Conservation (phyloP, 148 eudicot genomes). For the Chenopodium suecicum region DNA sequence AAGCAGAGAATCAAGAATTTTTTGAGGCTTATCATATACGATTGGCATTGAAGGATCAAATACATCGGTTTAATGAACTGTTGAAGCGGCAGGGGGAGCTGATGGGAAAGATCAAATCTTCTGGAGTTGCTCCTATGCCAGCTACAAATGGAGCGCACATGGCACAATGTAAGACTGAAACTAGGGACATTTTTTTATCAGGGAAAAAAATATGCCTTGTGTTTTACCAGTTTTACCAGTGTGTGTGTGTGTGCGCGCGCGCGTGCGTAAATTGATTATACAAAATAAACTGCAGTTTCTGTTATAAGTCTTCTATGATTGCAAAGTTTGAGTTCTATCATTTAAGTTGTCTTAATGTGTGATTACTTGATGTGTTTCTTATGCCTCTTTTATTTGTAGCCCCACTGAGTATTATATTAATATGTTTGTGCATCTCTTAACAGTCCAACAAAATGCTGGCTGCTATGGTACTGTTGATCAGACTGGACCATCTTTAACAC, state of each 20-base stretch:
- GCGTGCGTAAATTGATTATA: neutral
- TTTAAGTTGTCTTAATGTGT: neutral
- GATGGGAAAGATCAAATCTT: slow-evolving; percentile 55
- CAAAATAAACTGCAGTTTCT: neutral
- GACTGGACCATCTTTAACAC: slow-evolving; percentile 42
- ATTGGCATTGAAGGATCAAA: slow-evolving; percentile 76
- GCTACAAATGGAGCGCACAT: slow-evolving; percentile 66
- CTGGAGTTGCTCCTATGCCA: slow-evolving; percentile 47
- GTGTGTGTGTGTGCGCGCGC: no score
- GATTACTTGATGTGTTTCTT: neutral
- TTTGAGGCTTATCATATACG: slow-evolving; percentile 81
- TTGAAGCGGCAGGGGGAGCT: slow-evolving; percentile 68
- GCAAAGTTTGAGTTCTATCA: neutral
- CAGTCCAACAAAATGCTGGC: slow-evolving; percentile 68
- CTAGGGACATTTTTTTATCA: neutral
- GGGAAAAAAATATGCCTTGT: neutral
- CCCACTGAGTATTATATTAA: neutral
- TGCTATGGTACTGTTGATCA: slow-evolving; percentile 47
- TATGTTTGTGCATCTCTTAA: slow-evolving; percentile 13
- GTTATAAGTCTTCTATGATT: neutral
- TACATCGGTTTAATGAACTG: slow-evolving; percentile 56
- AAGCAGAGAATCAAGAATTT: slow-evolving; percentile 88
- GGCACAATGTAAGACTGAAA: slow-evolving; percentile 50
- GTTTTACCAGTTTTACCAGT: no score
- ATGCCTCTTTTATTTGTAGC: neutral